Base-by-base conservation (phyloP, 768 basidiomycete genomes). In the Leucocoprinus leucothites region DNA sequence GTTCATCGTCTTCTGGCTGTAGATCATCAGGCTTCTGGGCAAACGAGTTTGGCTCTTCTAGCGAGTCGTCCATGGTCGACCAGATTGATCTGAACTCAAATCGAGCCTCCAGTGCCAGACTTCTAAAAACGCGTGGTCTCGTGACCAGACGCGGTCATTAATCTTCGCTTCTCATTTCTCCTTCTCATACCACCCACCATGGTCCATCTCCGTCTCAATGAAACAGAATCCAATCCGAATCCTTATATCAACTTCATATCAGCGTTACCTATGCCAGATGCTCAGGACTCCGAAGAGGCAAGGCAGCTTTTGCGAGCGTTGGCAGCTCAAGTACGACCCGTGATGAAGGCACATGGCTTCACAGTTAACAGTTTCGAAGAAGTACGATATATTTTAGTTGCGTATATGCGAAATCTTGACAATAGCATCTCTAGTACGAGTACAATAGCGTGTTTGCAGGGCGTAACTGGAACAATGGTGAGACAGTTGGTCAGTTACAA, bases 381-480 rank as follows among this genome's bases (percentile, higher is more conserved):
- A 82, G 91, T 89, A 63, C 49, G 66, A 60, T 11, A n/a, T 19
- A 44, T 52, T 35, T 40, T 2, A 22, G n/a, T n/a, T n/a, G n/a
- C n/a, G n/a, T 26, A 16, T 38, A 5, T 9, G 45, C 5, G 14
- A 41, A 42, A 2, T 6, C 25, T 6, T 49, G 18, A 19, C 19
- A 46, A 24, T 44, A 41, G 42, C 4, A 42, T 4, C 16, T 62
- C 26, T 43, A 92, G 89, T 92, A 93, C 60, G 86, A 91, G 64
- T 79, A 82, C 63, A 93, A 93, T 64, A 63, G 60, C 13, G 87
- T 93, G 5, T 93, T 93, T 67, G 81, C 84, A 3, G 91, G 91
- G 1, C 77, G 91, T 46, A 93, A 92, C 65, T 94, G 91, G 91
- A 89, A 91, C 60, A 76, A 75, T 54, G 91, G 91, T 2, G 91